These are phyloP conservation scores for Lichtheimia ramosa DNA, from an alignment of 371 early-diverging fungal species.

Conservation along the genomic window DNA sequence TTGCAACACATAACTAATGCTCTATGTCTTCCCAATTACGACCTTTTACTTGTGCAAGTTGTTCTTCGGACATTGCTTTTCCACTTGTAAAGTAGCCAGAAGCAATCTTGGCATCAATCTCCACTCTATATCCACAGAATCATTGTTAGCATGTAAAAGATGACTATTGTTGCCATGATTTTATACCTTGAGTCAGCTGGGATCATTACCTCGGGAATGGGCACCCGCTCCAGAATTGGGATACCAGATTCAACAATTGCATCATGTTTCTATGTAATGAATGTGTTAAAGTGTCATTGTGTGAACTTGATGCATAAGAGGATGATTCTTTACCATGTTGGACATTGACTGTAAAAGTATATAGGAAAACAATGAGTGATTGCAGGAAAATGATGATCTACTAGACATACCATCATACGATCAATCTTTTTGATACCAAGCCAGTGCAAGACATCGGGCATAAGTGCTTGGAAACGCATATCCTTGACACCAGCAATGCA, in stretches of 20 bases:
- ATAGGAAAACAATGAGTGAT: constrained; percentile 3
- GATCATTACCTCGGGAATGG: constrained; percentile 89
- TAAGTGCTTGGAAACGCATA: constrained; percentile 96
- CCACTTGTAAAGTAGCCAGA: constrained; percentile 90
- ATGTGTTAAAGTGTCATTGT: not conserved
- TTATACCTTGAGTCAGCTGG: constrained; percentile 81
- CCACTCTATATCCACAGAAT: constrained; percentile 57
- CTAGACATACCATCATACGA: constrained; percentile 72
- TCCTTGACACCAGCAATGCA: constrained; percentile 97
- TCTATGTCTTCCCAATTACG: constrained; percentile 83
- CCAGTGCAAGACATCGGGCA: constrained; percentile 98
- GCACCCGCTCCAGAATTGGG: constrained; percentile 85
- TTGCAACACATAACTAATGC: constrained; percentile 34
- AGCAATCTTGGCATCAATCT: constrained; percentile 97
- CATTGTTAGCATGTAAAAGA: not conserved
- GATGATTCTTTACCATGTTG: constrained; percentile 59
- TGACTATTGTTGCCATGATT: not conserved
- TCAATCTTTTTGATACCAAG: constrained; percentile 94
- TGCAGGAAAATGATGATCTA: not conserved
- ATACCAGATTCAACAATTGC: constrained; percentile 93
- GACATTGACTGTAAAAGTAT: constrained; percentile 68
- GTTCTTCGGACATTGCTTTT: constrained; percentile 54
- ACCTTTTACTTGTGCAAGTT: constrained; percentile 71
- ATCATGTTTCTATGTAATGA: constrained; percentile 77
- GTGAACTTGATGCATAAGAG: not conserved